phyloP scores from a whole-genome alignment of 2,329 filamentous ascomycete species.

The Talaromyces funiculosus region DNA sequence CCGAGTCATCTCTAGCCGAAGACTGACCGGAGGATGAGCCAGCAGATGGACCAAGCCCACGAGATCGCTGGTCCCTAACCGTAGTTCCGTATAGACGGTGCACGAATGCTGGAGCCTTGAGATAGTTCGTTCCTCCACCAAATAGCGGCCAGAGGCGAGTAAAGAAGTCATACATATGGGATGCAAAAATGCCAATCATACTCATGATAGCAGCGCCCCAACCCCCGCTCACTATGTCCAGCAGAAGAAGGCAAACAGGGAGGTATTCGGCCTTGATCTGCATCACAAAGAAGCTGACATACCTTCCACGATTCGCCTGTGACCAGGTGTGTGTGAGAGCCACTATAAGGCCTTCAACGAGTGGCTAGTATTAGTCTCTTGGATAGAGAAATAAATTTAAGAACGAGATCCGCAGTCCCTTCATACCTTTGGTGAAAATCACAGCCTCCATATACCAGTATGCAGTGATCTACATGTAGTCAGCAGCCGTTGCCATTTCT shows the following conservation, averaged over 20 bases:
- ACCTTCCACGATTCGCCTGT: constrained; percentile 75
- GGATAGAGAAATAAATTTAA: neutral
- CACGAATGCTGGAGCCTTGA: constrained; percentile 69
- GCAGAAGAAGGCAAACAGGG: constrained; percentile 71
- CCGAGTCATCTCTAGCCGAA: constrained; percentile 3
- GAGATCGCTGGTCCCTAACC: neutral
- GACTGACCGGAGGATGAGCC: neutral
- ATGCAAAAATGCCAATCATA: constrained; percentile 73
- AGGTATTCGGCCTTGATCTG: constrained; percentile 76
- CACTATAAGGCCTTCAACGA: constrained; percentile 58
- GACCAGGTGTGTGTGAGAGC: constrained; percentile 78
- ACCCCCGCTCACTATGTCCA: constrained; percentile 65
- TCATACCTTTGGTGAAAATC: constrained; percentile 29
- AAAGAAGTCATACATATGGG: constrained; percentile 86
- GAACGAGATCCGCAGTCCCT: neutral
- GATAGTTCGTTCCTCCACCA: constrained; percentile 71
- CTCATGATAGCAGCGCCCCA: constrained; percentile 56
- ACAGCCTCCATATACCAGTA: constrained; percentile 29
- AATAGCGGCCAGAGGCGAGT: constrained; percentile 83
- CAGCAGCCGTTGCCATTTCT: constrained; percentile 18
- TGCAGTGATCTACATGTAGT: constrained; percentile 38
- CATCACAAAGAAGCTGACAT: constrained; percentile 74
- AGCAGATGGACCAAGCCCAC: neutral
- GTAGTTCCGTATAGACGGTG: constrained; percentile 57
- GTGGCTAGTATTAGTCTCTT: neutral